Conservation (phyloP, 441 rosid genomes). For the Corymbia citriodora region DNA sequence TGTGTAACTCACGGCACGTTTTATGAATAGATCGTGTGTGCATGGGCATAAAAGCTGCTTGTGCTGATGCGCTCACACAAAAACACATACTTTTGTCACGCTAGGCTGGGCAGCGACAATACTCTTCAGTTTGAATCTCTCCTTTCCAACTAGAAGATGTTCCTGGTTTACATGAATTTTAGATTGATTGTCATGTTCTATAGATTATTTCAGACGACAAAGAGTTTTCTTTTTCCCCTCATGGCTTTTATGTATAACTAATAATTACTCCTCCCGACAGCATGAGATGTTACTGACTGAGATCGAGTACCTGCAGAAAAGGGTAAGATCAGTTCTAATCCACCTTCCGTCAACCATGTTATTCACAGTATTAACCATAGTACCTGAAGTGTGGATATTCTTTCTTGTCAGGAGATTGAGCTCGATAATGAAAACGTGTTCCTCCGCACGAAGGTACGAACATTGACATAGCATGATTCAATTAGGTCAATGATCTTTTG, state of each 20-base stretch:
- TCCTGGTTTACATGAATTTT: background rate
- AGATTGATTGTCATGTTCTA: background rate
- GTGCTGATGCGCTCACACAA: background rate
- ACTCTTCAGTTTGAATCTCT: background rate
- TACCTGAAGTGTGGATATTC: background rate
- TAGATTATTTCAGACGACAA: background rate
- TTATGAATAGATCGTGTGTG: background rate
- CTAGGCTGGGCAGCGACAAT: background rate
- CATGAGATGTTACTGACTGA: constrained; percentile 94
- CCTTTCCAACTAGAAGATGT: background rate
- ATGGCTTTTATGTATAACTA: background rate
- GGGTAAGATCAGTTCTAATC: constrained; percentile 34
- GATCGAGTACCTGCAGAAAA: constrained; percentile 83
- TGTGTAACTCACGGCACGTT: background rate
- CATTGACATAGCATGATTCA: background rate
- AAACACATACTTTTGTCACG: background rate
- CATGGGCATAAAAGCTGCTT: background rate
- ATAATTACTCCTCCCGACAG: constrained; percentile 26
- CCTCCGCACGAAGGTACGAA: constrained; percentile 69
- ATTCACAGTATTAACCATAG: background rate
- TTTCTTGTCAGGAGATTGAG: constrained; percentile 62
- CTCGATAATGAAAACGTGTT: constrained; percentile 80
- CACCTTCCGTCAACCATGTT: background rate
- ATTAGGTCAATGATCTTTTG: background rate
- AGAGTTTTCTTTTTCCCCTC: background rate